Conservation (phyloP, 306 rosid species). For the Echinosophora koreensis region DNA sequence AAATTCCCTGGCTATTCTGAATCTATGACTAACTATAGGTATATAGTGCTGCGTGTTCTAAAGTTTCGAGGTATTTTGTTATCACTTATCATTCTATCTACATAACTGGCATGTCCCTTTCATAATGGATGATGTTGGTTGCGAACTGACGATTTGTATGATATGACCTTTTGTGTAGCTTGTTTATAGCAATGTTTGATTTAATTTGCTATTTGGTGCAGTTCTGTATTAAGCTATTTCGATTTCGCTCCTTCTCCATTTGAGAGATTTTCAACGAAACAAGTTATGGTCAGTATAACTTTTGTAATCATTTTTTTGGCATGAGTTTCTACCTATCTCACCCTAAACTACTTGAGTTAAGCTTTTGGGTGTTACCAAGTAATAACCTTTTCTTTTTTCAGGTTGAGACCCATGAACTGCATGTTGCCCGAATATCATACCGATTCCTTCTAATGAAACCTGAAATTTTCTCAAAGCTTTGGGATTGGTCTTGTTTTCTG, state of each 20-base stretch:
- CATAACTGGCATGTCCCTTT: slow-evolving; percentile 12
- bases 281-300: slow-evolving; percentile 56
- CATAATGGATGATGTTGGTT: slow-evolving; percentile 1
- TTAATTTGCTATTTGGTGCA: slow-evolving; percentile 50
- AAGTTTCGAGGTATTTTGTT: slow-evolving; percentile 1
- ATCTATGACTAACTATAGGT: background rate
- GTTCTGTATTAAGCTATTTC: slow-evolving; percentile 77
- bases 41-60: slow-evolving; percentile 1
- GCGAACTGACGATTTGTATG: background rate
- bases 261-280: slow-evolving; percentile 60
- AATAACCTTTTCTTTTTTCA: slow-evolving; percentile 11
- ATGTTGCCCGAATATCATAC: slow-evolving; percentile 69
- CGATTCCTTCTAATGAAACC: slow-evolving; percentile 68
- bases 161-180: background rate
- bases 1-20: background rate
- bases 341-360: background rate
- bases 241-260: slow-evolving; percentile 86
- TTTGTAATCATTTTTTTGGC: slow-evolving; percentile 5
- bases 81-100: background rate
- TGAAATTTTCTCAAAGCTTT: slow-evolving; percentile 66
- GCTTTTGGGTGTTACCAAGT: slow-evolving; percentile 10
- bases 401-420: slow-evolving; percentile 56
- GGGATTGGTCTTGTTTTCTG: slow-evolving; percentile 87
- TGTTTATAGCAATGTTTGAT: slow-evolving; percentile 34
- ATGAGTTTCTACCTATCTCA: background rate